phyloP scores from a whole-genome alignment of 495 filamentous ascomycete genomes.

The Penicillium manginii region DNA sequence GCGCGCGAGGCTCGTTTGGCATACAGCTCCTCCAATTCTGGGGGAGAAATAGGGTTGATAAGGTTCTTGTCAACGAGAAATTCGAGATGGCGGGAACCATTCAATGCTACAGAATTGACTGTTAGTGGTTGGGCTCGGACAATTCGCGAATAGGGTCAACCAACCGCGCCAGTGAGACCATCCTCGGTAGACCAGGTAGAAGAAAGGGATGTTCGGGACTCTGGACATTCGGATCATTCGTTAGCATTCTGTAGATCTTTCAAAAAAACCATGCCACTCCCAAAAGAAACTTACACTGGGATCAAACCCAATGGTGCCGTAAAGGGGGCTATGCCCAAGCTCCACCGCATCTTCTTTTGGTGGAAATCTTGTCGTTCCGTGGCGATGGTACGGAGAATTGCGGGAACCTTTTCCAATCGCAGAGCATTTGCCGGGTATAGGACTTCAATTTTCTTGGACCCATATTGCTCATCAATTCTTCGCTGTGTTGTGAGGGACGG shows the following conservation, averaged over 20 bases:
- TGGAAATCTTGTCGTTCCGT: conserved; percentile 84
- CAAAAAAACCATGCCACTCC: background rate
- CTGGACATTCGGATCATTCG: conserved; percentile 43
- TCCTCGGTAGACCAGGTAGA: conserved; percentile 85
- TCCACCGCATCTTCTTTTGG: conserved; percentile 74
- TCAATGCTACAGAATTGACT: conserved; percentile 56
- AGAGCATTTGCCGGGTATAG: conserved; percentile 76
- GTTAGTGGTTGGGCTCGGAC: conserved; percentile 11
- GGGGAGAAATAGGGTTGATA: conserved; percentile 62
- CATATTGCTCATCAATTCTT: conserved; percentile 63
- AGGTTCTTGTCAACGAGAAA: conserved; percentile 76
- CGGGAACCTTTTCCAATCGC: conserved; percentile 58
- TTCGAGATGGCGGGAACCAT: conserved; percentile 82
- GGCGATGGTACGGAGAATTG: conserved; percentile 63
- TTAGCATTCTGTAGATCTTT: conserved; percentile 15
- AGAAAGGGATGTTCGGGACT: conserved; percentile 95
- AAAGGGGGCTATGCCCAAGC: conserved; percentile 81
- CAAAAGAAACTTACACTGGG: conserved; percentile 68
- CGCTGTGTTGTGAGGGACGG: conserved; percentile 76
- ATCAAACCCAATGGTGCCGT: conserved; percentile 78
- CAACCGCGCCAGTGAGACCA: conserved; percentile 70
- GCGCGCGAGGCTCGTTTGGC: conserved; percentile 43
- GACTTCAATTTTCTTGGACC: conserved; percentile 71
- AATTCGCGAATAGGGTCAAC: conserved; percentile 11
- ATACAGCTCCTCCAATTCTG: conserved; percentile 75